A percentile compares a stretch with the other conserved stretches of the same genome.
These are phyloP conservation scores for Xylariaceae sp. DNA, from an alignment of 2,329 filamentous ascomycete genomes.

Conservation along the genomic window DNA sequence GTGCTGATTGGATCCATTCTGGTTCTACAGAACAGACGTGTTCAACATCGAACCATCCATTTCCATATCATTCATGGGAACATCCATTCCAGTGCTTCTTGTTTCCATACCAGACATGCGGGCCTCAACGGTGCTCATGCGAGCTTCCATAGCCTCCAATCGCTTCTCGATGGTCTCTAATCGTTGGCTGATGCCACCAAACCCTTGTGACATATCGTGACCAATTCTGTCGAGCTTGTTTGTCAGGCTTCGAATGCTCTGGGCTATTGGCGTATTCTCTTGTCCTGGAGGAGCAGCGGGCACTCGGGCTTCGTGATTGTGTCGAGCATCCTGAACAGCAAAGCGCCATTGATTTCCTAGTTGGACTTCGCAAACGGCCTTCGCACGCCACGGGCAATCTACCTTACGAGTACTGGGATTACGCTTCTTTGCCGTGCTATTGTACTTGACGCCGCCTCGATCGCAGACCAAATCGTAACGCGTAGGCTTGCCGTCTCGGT, in stretches of 20 bases:
- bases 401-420: conserved; percentile 61
- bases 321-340: conserved; percentile 53
- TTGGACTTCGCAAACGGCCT: conserved; percentile 60
- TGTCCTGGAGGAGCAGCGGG: conserved; percentile 50
- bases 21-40: conserved; percentile 30
- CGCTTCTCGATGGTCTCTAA: conserved; percentile 51
- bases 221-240: conserved; percentile 57
- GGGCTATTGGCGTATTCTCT: conserved; percentile 54
- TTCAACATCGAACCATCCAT: conserved; percentile 32
- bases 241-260: conserved; percentile 52
- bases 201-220: conserved; percentile 51
- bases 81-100: conserved; percentile 31
- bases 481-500: conserved; percentile 58
- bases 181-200: conserved; percentile 46
- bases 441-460: conserved; percentile 61
- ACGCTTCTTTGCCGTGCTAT: conserved; percentile 60
- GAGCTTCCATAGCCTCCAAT: conserved; percentile 48
- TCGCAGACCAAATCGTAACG: conserved; percentile 61
- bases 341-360: conserved; percentile 62
- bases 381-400: conserved; percentile 59
- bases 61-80: conserved; percentile 35
- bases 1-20: not conserved
- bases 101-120: conserved; percentile 34
- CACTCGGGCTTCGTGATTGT: conserved; percentile 58
- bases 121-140: conserved; percentile 32